These are phyloP conservation scores for Prunus fruticosa DNA, from an alignment of 306 rosid genomes.

Conservation along the genomic window DNA sequence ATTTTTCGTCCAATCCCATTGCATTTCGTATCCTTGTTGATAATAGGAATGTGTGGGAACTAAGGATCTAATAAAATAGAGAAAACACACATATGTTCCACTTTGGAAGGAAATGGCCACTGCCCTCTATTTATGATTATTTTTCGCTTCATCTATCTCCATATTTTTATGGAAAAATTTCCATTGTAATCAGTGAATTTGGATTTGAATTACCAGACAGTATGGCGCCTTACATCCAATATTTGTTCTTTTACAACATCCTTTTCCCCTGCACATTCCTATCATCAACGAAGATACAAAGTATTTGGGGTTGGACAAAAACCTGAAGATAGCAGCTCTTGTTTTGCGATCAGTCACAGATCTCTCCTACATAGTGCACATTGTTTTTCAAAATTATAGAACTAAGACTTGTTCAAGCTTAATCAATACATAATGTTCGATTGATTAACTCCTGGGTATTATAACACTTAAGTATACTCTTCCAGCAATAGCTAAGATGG, in stretches of 20 bases:
- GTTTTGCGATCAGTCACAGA: slow-evolving; percentile 24
- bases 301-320: slow-evolving; percentile 22
- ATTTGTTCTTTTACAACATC: slow-evolving; percentile 27
- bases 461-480: neutral
- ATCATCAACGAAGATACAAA: slow-evolving; percentile 14
- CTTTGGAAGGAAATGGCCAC: neutral
- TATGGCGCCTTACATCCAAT: neutral
- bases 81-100: slow-evolving; percentile 25
- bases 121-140: too few relatives aligned
- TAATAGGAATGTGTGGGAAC: slow-evolving; percentile 17
- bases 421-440: neutral
- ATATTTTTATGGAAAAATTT: too few relatives aligned
- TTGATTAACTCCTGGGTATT: neutral
- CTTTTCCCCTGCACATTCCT: slow-evolving; percentile 30
- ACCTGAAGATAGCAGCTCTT: slow-evolving; percentile 23
- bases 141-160: too few relatives aligned
- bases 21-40: neutral
- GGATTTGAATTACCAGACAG: neutral
- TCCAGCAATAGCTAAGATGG: neutral
- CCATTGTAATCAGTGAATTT: neutral
- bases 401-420: neutral
- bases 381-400: neutral
- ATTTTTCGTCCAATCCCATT: neutral
- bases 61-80: slow-evolving; percentile 27
- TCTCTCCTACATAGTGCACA: slow-evolving; percentile 18